phyloP scores from a whole-genome alignment of 2,329 filamentous ascomycete genomes.

The Aspergillus aculeatus region DNA sequence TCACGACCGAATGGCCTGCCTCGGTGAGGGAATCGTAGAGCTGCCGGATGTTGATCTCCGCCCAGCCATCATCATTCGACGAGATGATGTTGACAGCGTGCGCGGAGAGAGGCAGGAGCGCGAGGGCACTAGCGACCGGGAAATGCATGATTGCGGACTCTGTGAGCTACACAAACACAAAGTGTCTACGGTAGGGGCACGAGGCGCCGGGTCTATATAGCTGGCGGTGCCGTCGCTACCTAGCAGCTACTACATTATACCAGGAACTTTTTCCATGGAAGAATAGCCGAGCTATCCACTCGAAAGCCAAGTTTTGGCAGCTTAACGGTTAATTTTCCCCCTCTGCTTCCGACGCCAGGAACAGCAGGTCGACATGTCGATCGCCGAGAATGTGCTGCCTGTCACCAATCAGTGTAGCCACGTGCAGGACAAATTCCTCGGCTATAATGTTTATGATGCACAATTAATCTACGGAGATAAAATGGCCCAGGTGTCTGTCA shows the following conservation, averaged over 20 bases:
- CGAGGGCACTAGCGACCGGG: conserved; percentile 14
- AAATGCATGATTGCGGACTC: conserved; percentile 22
- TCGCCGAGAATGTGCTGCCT: neutral
- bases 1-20: conserved; percentile 60
- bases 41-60: conserved; percentile 64
- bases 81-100: conserved; percentile 57
- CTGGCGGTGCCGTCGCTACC: no score
- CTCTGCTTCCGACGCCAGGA: neutral
- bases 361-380: neutral
- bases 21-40: conserved; percentile 57
- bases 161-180: no score
- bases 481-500: neutral
- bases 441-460: neutral
- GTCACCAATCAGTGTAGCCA: neutral
- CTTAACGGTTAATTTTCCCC: no score
- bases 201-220: neutral
- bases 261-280: neutral
- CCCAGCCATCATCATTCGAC: conserved; percentile 73
- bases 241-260: neutral
- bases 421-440: neutral
- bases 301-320: neutral
- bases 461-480: neutral
- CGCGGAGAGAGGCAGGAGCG: conserved; percentile 23
- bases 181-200: neutral
- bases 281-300: neutral